A percentile compares a stretch with the other conserved stretches of the same genome.
Conservation (phyloP, 495 filamentous ascomycete genomes). For the Penicillium atrosanguineum region DNA sequence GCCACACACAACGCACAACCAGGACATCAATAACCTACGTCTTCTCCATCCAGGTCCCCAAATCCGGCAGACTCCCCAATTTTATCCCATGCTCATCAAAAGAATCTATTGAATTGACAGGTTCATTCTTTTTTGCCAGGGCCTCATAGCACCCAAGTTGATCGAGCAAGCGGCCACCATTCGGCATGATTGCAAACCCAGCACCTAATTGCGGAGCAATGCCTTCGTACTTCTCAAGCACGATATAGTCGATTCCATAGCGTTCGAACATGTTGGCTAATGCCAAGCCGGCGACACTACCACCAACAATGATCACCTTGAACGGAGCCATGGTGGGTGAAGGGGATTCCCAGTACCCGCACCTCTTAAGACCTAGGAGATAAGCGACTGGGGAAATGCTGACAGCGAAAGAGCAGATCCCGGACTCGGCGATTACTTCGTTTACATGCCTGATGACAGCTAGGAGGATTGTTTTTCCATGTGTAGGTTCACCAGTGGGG, state of each 20-base stretch:
- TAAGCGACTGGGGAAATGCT: background rate
- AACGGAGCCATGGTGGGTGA: background rate
- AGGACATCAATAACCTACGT: background rate
- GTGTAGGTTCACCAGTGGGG: too few relatives aligned
- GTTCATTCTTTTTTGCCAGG: background rate
- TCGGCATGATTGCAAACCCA: constrained; percentile 27
- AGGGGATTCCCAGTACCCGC: background rate
- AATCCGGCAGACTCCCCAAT: background rate
- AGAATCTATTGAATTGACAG: background rate
- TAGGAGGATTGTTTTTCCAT: too few relatives aligned
- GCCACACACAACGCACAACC: background rate
- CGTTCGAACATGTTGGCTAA: constrained; percentile 41
- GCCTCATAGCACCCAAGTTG: constrained; percentile 42
- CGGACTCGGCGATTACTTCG: too few relatives aligned
- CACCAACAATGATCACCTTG: constrained; percentile 49
- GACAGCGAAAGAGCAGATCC: background rate
- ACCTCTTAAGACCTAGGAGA: background rate
- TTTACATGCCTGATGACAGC: too few relatives aligned
- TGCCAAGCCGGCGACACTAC: constrained; percentile 45
- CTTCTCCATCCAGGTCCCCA: background rate
- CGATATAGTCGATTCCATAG: constrained; percentile 45
- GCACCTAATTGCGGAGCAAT: constrained; percentile 38
- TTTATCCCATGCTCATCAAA: background rate
- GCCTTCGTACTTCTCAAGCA: constrained; percentile 40
- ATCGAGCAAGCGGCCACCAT: constrained; percentile 43